Evolutionary conservation across 495 filamentous ascomycete genomes (phyloP).

Genomic region (Hypoxylon cercidicola): DNA sequence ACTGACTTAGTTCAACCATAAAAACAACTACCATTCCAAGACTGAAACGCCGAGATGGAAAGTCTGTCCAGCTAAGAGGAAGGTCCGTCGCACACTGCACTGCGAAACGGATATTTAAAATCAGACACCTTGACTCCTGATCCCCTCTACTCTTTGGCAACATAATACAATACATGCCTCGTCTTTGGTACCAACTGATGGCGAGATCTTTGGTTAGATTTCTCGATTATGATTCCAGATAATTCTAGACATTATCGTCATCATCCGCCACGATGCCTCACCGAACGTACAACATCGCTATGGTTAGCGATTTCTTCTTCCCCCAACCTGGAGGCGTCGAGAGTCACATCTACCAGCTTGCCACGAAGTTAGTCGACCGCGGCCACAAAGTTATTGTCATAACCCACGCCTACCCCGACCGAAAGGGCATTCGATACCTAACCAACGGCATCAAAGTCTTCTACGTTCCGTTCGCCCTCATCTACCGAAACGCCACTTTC

Average conservation of each 20-base stretch:
- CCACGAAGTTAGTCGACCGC: slow-evolving; percentile 93
- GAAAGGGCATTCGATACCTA: slow-evolving; percentile 93
- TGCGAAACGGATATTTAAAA: no score
- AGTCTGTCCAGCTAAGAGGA: no score
- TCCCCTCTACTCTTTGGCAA: no score
- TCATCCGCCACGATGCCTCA: slow-evolving; percentile 59
- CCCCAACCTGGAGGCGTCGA: slow-evolving; percentile 96
- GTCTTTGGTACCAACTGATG: slow-evolving; percentile 24
- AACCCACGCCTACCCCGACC: slow-evolving; percentile 93
- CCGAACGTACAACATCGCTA: slow-evolving; percentile 71
- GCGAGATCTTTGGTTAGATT: slow-evolving; percentile 24
- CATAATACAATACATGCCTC: not conserved
- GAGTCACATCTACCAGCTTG: slow-evolving; percentile 98
- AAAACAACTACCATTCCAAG: no score
- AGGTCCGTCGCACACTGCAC: no score
- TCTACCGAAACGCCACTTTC: slow-evolving; percentile 94
- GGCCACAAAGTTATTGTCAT: slow-evolving; percentile 98
- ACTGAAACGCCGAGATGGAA: no score
- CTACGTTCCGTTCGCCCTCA: slow-evolving; percentile 93
- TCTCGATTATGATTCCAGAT: slow-evolving; percentile 42
- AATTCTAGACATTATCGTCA: slow-evolving; percentile 14
- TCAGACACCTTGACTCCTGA: no score
- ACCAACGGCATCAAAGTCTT: slow-evolving; percentile 99
- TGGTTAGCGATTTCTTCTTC: slow-evolving; percentile 99
- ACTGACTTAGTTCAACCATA: no score